Evolutionary conservation across 2,329 filamentous ascomycete genomes (phyloP), one percentile per base, ranked within the genome.

Genomic region (Colletotrichum orbiculare): DNA sequence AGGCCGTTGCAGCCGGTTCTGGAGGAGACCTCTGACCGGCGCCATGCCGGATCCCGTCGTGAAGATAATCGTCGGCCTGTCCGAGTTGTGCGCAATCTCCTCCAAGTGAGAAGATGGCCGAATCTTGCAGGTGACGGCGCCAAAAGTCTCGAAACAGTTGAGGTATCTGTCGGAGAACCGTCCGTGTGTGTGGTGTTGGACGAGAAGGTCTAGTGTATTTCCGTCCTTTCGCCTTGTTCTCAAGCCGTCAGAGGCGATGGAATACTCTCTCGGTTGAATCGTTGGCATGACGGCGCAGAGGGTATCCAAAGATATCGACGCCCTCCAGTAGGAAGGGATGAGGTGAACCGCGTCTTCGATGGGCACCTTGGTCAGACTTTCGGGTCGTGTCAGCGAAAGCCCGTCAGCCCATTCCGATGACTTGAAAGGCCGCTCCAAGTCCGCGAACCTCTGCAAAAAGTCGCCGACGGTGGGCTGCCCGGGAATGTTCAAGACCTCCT

Each of bases 1-100:
- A 3, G 60, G 50, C 5, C 38, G 35, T 7, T 43, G 49, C 8
- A 33, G 37, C 11, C 64, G 64, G 45, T 53, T 64, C 45, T 67
- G 64, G 1, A 67, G 43, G 2, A 67, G 54, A 2, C 64, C 60
- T 10, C 64, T 49, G 17, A 67, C 64, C 1, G 64, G 64, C 8
- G 64, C 64, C 39, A 67, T 67, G 10, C 64, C 64, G 25, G 64
- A 67, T 6, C 64, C 64, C 3, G 64, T 67, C 8, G 64, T 67
- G 38, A 67, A 67, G 35, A 67, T 50, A 6, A 67, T 59, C 42
- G 39, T 64, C 11, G 64, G 60, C 49, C 38, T 49, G 12, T 64
- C 49, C 6, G 45, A 15, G 60, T 55, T 54, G 12, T 55, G 47
- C 1, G 50, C 64, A 8, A 67, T 67, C 1, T 41, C 39, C 34